Evolutionary conservation across 2,329 filamentous ascomycete species (phyloP).

Genomic region (Mariannaea sp.): DNA sequence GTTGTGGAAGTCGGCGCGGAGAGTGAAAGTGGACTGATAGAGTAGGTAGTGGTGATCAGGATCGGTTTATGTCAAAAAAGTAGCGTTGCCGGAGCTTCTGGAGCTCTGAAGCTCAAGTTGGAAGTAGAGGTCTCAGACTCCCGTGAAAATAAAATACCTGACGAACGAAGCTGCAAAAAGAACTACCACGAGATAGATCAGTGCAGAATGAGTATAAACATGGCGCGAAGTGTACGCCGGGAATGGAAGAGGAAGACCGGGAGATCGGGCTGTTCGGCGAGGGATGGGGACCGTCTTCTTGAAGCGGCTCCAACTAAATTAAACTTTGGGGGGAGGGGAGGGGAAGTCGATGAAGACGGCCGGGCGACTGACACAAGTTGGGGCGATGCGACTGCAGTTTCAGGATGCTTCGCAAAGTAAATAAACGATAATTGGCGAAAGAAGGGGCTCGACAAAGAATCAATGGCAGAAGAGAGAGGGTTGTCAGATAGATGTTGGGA

Average conservation of each 20-base stretch:
- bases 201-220: constrained; percentile 27
- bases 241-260: constrained; percentile 15
- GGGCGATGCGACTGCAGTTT: not conserved
- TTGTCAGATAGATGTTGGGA: constrained; percentile 4
- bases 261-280: constrained; percentile 26
- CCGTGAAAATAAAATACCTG: not conserved
- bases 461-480: constrained; percentile 8
- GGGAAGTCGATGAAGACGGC: constrained; percentile 6
- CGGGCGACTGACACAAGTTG: not conserved
- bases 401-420: not conserved
- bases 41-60: not conserved
- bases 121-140: constrained; percentile 1
- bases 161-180: not conserved
- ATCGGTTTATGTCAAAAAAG: not conserved
- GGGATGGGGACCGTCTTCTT: constrained; percentile 27
- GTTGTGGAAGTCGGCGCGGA: not conserved
- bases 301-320: constrained; percentile 30
- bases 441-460: not conserved
- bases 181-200: constrained; percentile 15
- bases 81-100: no score
- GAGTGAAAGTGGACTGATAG: not conserved
- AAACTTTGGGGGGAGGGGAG: constrained; percentile 25
- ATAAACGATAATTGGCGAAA: constrained; percentile 5
- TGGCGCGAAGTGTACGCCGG: constrained; percentile 31
- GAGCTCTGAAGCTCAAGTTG: constrained; percentile 11